Base-by-base conservation (phyloP, 768 basidiomycete species). In the Podaxis mareebaensis region DNA sequence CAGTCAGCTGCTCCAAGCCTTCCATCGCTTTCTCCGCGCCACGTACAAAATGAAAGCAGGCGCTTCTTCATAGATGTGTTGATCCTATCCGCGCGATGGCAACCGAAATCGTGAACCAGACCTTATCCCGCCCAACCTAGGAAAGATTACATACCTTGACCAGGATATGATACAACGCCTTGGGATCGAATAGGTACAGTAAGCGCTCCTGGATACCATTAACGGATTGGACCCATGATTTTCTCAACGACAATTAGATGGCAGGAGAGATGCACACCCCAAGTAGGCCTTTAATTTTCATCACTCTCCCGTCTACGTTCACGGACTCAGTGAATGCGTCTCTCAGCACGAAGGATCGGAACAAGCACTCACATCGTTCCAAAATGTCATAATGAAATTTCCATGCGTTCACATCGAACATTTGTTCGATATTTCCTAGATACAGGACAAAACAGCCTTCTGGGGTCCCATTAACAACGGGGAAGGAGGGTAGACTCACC, bases 171-270 rank as follows among this genome's bases (percentile, higher is more conserved):
- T 82, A 75, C 39, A 84, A 66, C 0, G 81, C 83, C 36, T 73
- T 75, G 0, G 82, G 78, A 62, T 84, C 82, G 56, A 68, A 81
- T 1, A 81, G 72, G 63, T 79, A 79, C 3, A 84, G 68, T 26
- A 70, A 65, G 53, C 73, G 66, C 30, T 69, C 70, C 75, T 75
- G 38, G 40, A 30, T 30, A 30, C 28, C 28, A 30, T 30, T 30
- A 30, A 30, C 28, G 28, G 6, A 30, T 30, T 30, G 28, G 28
- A 30, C 28, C 28, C 28, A 30, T 30, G 8, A 20, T 13, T 40
- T 17, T 28, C 30, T 2, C 51, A 30, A 15, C 12, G 24, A 44
- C 6, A n/a, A 17, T n/a, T 44, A 15, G 20, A 44, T n/a, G 40
- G 22, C 7, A 11, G 54, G 53, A 2, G 36, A 52, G 7, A 24